Evolutionary conservation across 345 rosid species (phyloP), one percentile per base, ranked within the genome.

Genomic region (Eucalyptus lansdowneana): DNA sequence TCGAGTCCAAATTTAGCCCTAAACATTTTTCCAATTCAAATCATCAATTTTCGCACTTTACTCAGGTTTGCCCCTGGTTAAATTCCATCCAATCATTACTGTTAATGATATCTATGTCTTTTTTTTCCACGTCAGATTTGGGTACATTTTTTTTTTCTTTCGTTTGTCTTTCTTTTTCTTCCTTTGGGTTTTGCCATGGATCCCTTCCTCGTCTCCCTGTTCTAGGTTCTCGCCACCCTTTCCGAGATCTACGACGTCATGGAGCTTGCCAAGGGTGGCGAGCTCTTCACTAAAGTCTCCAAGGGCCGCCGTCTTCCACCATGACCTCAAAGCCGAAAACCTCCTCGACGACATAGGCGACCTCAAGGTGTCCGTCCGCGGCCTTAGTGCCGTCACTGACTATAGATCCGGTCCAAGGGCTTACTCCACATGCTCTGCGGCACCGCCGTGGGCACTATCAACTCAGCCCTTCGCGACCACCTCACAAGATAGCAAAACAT

Each of bases 241-340:
- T 37, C 81, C 60, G 88, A 88, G 88, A 76, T 89, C 89, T 89
- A 88, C 88, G 42, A 88, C 85, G 89, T 88, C 22, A 88, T 86
- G 87, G 90, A 91, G 62, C 89, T 89, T 87, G 91, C 91, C 3
- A 89, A 91, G 86, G 90, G 92, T 17, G 89, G 91, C 45, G 80
- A 91, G 89, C 89, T 91, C 83, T 89, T 88, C 49, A 62, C 87
- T 56, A 72, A 86, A 69, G 81, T 88, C 25, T 13, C 88, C 37
- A 89, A 50, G 34, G 86, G 92, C 50, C 54, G 87, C 87, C 54
- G 44, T 86, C 58, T 86, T 86, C 44, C 16, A 6, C 87, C 60
- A 0, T 6, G 60, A 19, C 31, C 25, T 50, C 40, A 50, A 50
- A 58, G 58, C 29, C 42, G 29, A 67, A 56, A 49, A 88, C 29